Evolutionary conservation across 371 early-diverging fungal genomes (phyloP), one percentile per base, ranked within the genome.

Genomic region (Haplosporangium sp.): DNA sequence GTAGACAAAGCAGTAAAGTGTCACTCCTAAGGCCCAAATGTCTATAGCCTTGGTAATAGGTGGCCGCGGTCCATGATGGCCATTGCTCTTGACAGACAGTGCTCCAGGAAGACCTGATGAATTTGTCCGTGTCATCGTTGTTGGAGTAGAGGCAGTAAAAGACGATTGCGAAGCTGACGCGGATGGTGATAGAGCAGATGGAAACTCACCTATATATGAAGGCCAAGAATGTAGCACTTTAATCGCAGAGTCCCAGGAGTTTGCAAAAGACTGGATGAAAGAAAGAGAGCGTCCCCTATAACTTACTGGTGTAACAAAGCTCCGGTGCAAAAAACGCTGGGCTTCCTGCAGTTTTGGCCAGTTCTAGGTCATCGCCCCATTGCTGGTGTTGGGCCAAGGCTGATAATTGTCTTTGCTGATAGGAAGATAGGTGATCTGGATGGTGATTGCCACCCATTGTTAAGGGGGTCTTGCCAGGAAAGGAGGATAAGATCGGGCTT

Each of bases 251-350:
- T 29, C 29, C 29, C 29, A 4, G 29, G 29, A 29, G 29, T 29
- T 29, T 29, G 29, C 29, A 29, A 29, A 29, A 29, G 16, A 36
- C 8, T 23, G 6, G 10, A n/a, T 8, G 13, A 5, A 6, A 45
- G 43, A 16, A 40, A 16, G 13, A 5, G n/a, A n/a, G 7, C 5
- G 7, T n/a, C 5, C 20, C 14, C 14, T 16, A 9, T 41, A 1
- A 80, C 54, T 90, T 89, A 47, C 86, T 83, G 2, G 94, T 87
- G 66, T 90, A 92, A 74, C 99, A 98, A 11, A 97, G 84, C 81
- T 98, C 98, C 12, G 98, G 99, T 16, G 98, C 99, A 86, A 98
- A 97, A 79, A 98, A 99, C 6, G 99, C 98, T 4, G 99, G 99
- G 21, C 93, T 94, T 0, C 99, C 99, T 11, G 95, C 98, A 0